Evolutionary conservation across 225 moss, liverwort and hornwort species (phyloP).

Genomic region (Bryoerythrophyllum caledonicum): DNA sequence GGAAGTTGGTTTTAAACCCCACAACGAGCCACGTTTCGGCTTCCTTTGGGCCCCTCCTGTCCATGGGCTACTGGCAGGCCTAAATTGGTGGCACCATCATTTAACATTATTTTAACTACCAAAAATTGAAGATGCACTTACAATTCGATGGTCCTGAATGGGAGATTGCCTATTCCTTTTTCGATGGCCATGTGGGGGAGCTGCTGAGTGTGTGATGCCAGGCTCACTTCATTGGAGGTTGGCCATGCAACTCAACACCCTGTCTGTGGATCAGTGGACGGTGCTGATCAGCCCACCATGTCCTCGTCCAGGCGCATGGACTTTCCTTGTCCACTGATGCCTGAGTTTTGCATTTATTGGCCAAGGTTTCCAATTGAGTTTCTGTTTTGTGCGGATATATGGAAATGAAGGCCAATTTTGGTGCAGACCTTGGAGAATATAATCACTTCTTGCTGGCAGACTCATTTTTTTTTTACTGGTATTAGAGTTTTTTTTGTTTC

Average conservation of each 20-base stretch:
- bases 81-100: no score
- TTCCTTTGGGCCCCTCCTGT: background rate
- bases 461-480: no score
- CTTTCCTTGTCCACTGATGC: background rate
- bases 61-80: background rate
- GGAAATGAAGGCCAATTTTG: background rate
- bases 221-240: background rate
- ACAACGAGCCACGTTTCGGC: slow-evolving; percentile 2
- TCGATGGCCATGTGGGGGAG: background rate
- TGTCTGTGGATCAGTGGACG: background rate
- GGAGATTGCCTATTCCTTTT: background rate
- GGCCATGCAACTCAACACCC: background rate
- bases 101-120: no score
- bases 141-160: background rate
- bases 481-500: no score
- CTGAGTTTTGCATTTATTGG: background rate
- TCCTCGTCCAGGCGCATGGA: background rate
- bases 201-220: background rate
- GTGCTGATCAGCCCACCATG: background rate
- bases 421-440: no score
- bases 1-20: background rate
- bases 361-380: background rate
- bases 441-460: no score
- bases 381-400: background rate
- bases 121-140: no score